These are phyloP conservation scores for Capillidium heterosporum DNA, from an alignment of 371 early-diverging fungal species.

Conservation along the genomic window DNA sequence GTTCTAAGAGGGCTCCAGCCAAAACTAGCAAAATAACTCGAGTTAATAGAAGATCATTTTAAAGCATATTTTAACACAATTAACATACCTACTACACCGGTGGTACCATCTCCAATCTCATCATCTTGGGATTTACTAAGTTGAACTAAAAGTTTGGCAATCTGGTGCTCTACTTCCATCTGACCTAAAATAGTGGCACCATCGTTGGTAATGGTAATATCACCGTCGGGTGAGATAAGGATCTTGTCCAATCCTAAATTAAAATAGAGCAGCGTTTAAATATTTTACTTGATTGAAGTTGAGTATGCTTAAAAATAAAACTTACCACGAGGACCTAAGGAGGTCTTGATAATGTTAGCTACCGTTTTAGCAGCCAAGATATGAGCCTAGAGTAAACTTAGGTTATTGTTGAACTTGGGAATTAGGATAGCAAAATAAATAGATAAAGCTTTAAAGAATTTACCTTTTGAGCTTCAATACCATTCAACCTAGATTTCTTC, in stretches of 20 bases:
- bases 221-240: slow-evolving; percentile 96
- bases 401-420: slow-evolving; percentile 1
- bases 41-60: not conserved
- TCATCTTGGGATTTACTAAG: slow-evolving; percentile 98
- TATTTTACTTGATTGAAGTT: not conserved
- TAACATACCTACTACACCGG: slow-evolving; percentile 89
- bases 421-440: not conserved
- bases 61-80: not conserved
- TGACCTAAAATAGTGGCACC: slow-evolving; percentile 99
- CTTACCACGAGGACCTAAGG: slow-evolving; percentile 97
- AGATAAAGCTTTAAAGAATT: slow-evolving; percentile 4
- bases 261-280: not conserved
- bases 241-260: slow-evolving; percentile 94
- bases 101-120: slow-evolving; percentile 99
- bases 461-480: slow-evolving; percentile 88
- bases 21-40: slow-evolving; percentile 46
- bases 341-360: slow-evolving; percentile 89
- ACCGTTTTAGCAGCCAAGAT: slow-evolving; percentile 95
- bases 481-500: slow-evolving; percentile 65
- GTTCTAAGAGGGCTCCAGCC: slow-evolving; percentile 95
- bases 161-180: slow-evolving; percentile 99
- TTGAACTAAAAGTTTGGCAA: slow-evolving; percentile 95
- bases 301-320: not conserved
- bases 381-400: slow-evolving; percentile 58
- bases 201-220: slow-evolving; percentile 99